Percentiles rank a stretch among this genome's conserved stretches.
phyloP scores from a whole-genome alignment of 495 filamentous ascomycete genomes.

The Daldinia caldariorum region DNA sequence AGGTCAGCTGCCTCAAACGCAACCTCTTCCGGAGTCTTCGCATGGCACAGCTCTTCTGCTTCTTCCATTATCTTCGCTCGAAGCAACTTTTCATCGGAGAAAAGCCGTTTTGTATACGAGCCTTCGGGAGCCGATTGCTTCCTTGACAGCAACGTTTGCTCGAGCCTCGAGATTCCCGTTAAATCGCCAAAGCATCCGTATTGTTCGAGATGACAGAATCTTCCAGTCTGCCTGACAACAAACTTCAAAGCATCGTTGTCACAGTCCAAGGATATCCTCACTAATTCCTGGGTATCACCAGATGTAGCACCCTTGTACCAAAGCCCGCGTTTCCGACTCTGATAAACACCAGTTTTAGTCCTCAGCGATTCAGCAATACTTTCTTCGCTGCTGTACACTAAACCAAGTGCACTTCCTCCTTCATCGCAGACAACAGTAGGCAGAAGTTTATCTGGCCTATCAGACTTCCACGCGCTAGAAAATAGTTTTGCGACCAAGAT shows the following conservation, averaged over 20 bases:
- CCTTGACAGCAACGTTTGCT: conserved; percentile 81
- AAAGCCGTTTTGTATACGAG: conserved; percentile 92
- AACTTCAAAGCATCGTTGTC: conserved; percentile 93
- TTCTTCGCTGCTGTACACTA: conserved; percentile 93
- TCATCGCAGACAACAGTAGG: conserved; percentile 92
- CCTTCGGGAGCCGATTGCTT: conserved; percentile 84
- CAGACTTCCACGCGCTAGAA: conserved; percentile 74
- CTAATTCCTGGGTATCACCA: conserved; percentile 89
- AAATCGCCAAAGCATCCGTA: conserved; percentile 91
- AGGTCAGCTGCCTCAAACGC: conserved; percentile 95
- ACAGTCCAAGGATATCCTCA: conserved; percentile 86
- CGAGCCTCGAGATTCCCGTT: conserved; percentile 80
- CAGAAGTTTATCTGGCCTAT: conserved; percentile 83
- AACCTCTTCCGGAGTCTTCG: conserved; percentile 80
- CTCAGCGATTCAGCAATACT: conserved; percentile 86
- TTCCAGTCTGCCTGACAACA: conserved; percentile 85
- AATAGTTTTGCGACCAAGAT: conserved; percentile 76
- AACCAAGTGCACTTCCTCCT: conserved; percentile 80
- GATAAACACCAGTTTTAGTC: conserved; percentile 92
- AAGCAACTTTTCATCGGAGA: conserved; percentile 87
- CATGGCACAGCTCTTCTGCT: conserved; percentile 91
- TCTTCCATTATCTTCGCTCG: conserved; percentile 99
- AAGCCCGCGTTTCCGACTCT: conserved; percentile 90
- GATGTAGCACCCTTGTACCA: conserved; percentile 98
- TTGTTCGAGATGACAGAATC: conserved; percentile 95